Conservation (phyloP, 352 stramenopile genomes). For the Phytophthora macrochlamydospora region DNA sequence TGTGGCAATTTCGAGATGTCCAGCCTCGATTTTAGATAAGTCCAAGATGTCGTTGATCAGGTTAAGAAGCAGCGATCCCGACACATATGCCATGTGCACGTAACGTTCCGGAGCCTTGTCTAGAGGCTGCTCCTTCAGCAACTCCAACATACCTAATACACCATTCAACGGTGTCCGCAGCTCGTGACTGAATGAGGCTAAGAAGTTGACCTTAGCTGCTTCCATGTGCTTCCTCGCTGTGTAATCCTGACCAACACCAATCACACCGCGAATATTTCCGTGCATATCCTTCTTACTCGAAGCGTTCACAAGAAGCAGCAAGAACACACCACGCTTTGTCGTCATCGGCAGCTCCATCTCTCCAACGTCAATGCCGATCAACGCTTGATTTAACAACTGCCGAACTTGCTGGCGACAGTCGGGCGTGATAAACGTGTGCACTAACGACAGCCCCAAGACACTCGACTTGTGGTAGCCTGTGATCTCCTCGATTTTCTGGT, state of each 20-base stretch:
- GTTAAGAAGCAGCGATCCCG: conserved; percentile 86
- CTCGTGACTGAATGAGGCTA: conserved; percentile 87
- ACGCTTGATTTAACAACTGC: conserved; percentile 76
- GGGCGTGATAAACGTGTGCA: conserved; percentile 80
- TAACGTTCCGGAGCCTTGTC: conserved; percentile 70
- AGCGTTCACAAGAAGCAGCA: conserved; percentile 81
- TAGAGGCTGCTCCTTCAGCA: conserved; percentile 80
- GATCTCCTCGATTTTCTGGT: conserved; percentile 88
- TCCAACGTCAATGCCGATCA: conserved; percentile 88
- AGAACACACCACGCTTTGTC: conserved; percentile 66
- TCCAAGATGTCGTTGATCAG: conserved; percentile 94
- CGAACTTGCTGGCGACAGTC: conserved; percentile 74
- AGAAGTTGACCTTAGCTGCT: conserved; percentile 85
- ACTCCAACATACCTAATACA: conserved; percentile 82
- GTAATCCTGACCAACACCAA: conserved; percentile 93
- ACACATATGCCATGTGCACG: conserved; percentile 88
- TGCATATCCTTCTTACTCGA: conserved; percentile 92
- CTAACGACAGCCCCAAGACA: conserved; percentile 72
- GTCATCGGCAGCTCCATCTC: conserved; percentile 90
- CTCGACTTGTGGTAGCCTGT: conserved; percentile 78
- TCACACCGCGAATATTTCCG: conserved; percentile 92
- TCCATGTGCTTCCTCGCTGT: conserved; percentile 90
- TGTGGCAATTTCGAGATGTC: conserved; percentile 88
- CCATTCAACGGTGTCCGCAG: conserved; percentile 83
- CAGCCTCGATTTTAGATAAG: conserved; percentile 93